phyloP scores from a whole-genome alignment of 2,329 filamentous ascomycete genomes.

The Metarhizium album region DNA sequence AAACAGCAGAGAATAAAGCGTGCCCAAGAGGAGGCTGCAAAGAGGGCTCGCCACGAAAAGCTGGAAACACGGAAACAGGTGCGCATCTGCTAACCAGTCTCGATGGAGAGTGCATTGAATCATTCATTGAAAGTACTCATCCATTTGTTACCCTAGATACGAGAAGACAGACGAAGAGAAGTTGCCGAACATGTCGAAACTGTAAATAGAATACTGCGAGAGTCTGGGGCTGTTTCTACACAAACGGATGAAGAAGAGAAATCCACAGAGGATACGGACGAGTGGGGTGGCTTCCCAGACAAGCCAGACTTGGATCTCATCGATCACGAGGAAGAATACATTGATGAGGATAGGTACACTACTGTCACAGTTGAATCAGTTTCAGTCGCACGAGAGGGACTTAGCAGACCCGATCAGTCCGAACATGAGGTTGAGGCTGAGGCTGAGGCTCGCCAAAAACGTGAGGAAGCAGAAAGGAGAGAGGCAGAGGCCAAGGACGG shows the following conservation, averaged over 20 bases:
- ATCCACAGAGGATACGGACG: slow-evolving; percentile 28
- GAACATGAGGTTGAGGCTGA: slow-evolving; percentile 24
- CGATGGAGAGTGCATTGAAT: neutral
- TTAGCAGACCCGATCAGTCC: slow-evolving; percentile 41
- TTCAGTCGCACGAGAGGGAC: slow-evolving; percentile 62
- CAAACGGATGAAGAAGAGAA: slow-evolving; percentile 32
- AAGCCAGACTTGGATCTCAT: slow-evolving; percentile 38
- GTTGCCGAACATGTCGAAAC: slow-evolving; percentile 72
- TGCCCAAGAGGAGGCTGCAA: slow-evolving; percentile 71
- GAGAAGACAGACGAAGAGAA: slow-evolving; percentile 72
- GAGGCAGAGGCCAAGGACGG: slow-evolving; percentile 19
- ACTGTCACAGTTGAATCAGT: slow-evolving; percentile 91
- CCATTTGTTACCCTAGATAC: slow-evolving; percentile 44
- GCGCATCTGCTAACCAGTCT: slow-evolving; percentile 14
- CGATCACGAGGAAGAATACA: slow-evolving; percentile 83
- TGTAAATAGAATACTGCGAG: slow-evolving; percentile 59
- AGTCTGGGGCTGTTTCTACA: slow-evolving; percentile 37
- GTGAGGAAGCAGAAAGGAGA: slow-evolving; percentile 17
- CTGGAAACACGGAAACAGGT: slow-evolving; percentile 68
- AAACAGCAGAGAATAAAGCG: slow-evolving; percentile 76
- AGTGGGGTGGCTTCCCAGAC: slow-evolving; percentile 59
- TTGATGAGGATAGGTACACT: slow-evolving; percentile 92
- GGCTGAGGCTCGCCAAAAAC: slow-evolving; percentile 10
- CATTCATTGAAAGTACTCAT: neutral
- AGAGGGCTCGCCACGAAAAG: slow-evolving; percentile 67